These are phyloP conservation scores for Microbotryum lychnidis-dioicae DNA, from an alignment of 1,284 basidiomycete genomes.

Conservation along the genomic window DNA sequence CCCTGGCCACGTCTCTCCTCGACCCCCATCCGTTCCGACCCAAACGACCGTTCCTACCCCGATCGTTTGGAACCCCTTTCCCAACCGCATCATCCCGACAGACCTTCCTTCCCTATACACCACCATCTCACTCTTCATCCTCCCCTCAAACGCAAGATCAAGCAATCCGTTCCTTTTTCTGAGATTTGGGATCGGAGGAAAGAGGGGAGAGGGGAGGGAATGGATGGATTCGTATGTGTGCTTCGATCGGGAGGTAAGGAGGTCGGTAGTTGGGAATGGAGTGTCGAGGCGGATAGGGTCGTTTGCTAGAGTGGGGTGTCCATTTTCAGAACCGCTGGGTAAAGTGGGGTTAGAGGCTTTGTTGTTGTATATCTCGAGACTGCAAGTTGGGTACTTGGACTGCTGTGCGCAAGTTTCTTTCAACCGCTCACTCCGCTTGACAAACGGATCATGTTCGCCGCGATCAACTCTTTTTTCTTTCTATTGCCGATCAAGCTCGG, in stretches of 20 bases:
- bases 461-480: too few relatives aligned
- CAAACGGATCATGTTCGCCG: too few relatives aligned
- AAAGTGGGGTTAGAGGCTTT: too few relatives aligned
- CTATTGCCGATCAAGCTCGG: too few relatives aligned
- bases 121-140: constrained; percentile 47
- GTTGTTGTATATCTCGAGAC: too few relatives aligned
- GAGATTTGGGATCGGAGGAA: constrained; percentile 28
- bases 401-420: too few relatives aligned
- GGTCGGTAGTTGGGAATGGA: constrained; percentile 20
- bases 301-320: neutral
- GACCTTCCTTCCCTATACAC: constrained; percentile 38
- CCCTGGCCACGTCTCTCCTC: constrained; percentile 44
- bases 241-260: constrained; percentile 16
- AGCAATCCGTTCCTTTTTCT: constrained; percentile 29
- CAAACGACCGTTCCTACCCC: constrained; percentile 15
- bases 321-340: neutral
- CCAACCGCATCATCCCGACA: constrained; percentile 1
- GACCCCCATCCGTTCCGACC: constrained; percentile 44
- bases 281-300: constrained; percentile 8
- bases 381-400: too few relatives aligned
- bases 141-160: constrained; percentile 35
- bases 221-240: constrained; percentile 18
- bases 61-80: constrained; percentile 4
- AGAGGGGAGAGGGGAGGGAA: neutral
- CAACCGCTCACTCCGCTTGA: too few relatives aligned